phyloP scores from a whole-genome alignment of 768 basidiomycete species.

The Amanita exitialis region DNA sequence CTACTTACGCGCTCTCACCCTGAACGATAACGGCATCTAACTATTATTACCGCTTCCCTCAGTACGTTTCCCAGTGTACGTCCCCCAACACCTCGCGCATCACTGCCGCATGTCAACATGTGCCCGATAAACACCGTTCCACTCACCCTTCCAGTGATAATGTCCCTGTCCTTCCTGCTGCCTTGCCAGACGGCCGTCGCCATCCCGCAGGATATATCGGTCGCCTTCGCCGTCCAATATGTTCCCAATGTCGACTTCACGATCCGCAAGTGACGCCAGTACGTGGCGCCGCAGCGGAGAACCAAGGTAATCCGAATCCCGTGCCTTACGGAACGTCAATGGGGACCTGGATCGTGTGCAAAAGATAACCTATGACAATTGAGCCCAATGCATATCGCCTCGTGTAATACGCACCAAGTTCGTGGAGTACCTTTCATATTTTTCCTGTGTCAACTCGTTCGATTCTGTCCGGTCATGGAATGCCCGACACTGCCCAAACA shows the following conservation, averaged over 20 bases:
- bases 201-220: slow-evolving; percentile 52
- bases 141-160: slow-evolving; percentile 71
- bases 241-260: slow-evolving; percentile 42
- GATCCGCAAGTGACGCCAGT: slow-evolving; percentile 36
- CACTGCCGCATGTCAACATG: slow-evolving; percentile 27
- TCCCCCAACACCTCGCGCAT: slow-evolving; percentile 75
- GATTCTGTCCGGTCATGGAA: slow-evolving; percentile 61
- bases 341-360: slow-evolving; percentile 51
- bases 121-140: background rate
- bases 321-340: slow-evolving; percentile 48
- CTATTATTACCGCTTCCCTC: slow-evolving; percentile 8
- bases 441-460: slow-evolving; percentile 29
- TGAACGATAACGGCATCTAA: slow-evolving; percentile 1
- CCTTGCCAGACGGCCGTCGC: slow-evolving; percentile 46
- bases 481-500: slow-evolving; percentile 72
- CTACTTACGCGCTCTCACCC: background rate
- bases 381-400: background rate
- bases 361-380: slow-evolving; percentile 60
- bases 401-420: slow-evolving; percentile 52
- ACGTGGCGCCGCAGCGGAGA: slow-evolving; percentile 57
- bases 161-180: slow-evolving; percentile 58
- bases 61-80: slow-evolving; percentile 73
- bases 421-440: slow-evolving; percentile 41
- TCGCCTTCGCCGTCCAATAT: slow-evolving; percentile 29
- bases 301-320: slow-evolving; percentile 51